Percentiles rank a stretch among this genome's conserved stretches.
Evolutionary conservation across 2,329 filamentous ascomycete genomes (phyloP).

Genomic region (Plectosphaerella plurivora): DNA sequence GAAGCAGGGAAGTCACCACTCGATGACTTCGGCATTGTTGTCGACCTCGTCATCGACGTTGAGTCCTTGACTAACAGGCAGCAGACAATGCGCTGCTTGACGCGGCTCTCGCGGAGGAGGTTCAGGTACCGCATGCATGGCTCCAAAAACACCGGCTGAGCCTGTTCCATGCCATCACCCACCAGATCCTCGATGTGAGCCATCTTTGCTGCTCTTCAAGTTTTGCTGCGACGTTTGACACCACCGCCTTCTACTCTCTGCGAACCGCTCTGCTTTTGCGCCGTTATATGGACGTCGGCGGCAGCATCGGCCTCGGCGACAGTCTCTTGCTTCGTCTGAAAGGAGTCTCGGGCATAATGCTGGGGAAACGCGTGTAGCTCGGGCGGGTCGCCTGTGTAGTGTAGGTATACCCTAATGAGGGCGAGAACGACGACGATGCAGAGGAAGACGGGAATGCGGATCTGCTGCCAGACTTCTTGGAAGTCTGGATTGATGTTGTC

Average conservation of each 20-base stretch:
- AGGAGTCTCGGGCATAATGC: slow-evolving; percentile 2
- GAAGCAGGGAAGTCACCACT: slow-evolving; percentile 82
- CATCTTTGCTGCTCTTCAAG: no score
- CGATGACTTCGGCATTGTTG: slow-evolving; percentile 86
- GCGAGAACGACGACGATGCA: slow-evolving; percentile 7
- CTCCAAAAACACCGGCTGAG: slow-evolving; percentile 57
- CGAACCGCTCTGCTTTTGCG: no score
- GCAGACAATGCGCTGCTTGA: slow-evolving; percentile 88
- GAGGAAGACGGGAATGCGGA: slow-evolving; percentile 12
- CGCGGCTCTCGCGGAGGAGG: slow-evolving; percentile 78
- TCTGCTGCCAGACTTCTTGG: slow-evolving; percentile 12
- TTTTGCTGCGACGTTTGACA: no score
- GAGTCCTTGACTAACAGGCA: slow-evolving; percentile 91
- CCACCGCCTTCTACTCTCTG: no score
- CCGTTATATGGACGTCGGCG: no score
- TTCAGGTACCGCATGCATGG: slow-evolving; percentile 88
- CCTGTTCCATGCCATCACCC: no score
- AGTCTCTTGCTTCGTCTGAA: background rate
- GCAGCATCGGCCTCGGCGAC: slow-evolving; percentile 2
- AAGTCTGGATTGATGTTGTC: background rate
- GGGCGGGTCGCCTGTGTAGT: slow-evolving; percentile 6
- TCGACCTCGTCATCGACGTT: slow-evolving; percentile 91
- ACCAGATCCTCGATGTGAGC: no score
- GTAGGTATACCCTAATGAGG: slow-evolving; percentile 11
- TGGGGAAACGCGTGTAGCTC: slow-evolving; percentile 9